A percentile compares a stretch with the other conserved stretches of the same genome.
Conservation (phyloP, 192 early-diverging fungal species). For the Backusella parvicylindrica region DNA sequence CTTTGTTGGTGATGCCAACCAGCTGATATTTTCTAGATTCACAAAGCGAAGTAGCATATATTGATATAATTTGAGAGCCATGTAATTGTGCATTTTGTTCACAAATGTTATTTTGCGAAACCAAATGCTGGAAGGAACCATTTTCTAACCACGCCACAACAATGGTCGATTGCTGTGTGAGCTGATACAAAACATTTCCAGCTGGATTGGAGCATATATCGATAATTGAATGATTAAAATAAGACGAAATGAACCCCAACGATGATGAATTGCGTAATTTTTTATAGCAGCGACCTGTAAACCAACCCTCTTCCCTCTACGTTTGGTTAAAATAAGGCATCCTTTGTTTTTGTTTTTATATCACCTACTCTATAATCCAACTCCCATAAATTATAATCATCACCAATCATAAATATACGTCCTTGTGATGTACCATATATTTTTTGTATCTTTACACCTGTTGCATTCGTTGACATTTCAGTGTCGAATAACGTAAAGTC, state of each 20-base stretch:
- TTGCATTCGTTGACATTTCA: slow-evolving; percentile 74
- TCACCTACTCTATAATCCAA: slow-evolving; percentile 69
- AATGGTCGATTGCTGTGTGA: slow-evolving; percentile 65
- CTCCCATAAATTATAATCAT: slow-evolving; percentile 86
- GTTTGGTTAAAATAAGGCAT: neutral
- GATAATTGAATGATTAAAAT: slow-evolving; percentile 62
- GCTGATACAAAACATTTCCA: slow-evolving; percentile 69
- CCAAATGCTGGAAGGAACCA: slow-evolving; percentile 45
- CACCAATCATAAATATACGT: slow-evolving; percentile 88
- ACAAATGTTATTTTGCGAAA: slow-evolving; percentile 9
- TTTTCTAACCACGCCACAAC: slow-evolving; percentile 60
- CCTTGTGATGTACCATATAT: slow-evolving; percentile 79
- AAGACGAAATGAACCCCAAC: neutral
- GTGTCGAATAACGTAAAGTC: slow-evolving; percentile 62
- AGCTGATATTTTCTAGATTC: slow-evolving; percentile 70
- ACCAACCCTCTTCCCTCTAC: slow-evolving; percentile 79
- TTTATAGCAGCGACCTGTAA: slow-evolving; percentile 72
- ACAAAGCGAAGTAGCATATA: slow-evolving; percentile 59
- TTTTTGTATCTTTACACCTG: slow-evolving; percentile 78
- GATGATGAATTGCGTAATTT: slow-evolving; percentile 21
- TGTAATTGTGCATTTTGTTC: slow-evolving; percentile 41
- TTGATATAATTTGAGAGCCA: slow-evolving; percentile 58
- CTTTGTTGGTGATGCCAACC: slow-evolving; percentile 73
- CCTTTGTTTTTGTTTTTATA: neutral
- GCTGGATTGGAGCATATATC: slow-evolving; percentile 65